Evolutionary conservation across 1,139 yeast species (phyloP), one percentile per base, ranked within the genome.

Genomic region (Barnettozyma hawaiiensis): DNA sequence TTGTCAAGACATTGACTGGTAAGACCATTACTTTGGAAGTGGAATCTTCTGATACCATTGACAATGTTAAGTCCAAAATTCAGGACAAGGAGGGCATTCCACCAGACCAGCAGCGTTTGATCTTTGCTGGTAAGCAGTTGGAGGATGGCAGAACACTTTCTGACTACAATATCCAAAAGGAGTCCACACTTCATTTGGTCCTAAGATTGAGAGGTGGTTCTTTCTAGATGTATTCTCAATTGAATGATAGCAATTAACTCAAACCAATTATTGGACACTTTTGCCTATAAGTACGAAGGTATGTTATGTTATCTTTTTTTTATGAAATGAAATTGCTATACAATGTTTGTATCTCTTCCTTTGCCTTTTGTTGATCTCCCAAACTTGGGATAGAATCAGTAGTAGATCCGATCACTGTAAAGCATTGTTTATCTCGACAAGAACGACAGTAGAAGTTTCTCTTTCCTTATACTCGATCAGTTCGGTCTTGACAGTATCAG

Each of bases 111-210:
- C 97, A 90, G 76, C 85, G 97, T 76, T 79, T 90, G 68, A 87
- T 90, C 78, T 90, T 90, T 69, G 97, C 97, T 66, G 97, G 97
- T 81, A 90, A 89, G 78, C 97, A 89, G 75, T 81, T 86, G 66
- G 95, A 86, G 75, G 95, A 86, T 62, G 95, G 95, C 62, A 84
- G 96, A 78, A 86, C 96, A 54, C 73, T 85, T 56, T 81, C 92
- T 52, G 95, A 85, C 75, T 85, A 85, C 85, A 85, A 85, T 81
- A 85, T 85, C 67, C 94, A 85, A 72, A 85, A 85, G 78, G 95
- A 85, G 75, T 85, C 95, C 45, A 85, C 94, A 50, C 70, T 85
- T 48, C 95, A 85, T 70, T 77, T 85, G 70, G 94, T 85, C 48
- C 74, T 85, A 58, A 85, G 94, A 75, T 81, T 85, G 67, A 85